Evolutionary conservation across 2,329 filamentous ascomycete species (phyloP).

Genomic region (Phialocephala sp.): DNA sequence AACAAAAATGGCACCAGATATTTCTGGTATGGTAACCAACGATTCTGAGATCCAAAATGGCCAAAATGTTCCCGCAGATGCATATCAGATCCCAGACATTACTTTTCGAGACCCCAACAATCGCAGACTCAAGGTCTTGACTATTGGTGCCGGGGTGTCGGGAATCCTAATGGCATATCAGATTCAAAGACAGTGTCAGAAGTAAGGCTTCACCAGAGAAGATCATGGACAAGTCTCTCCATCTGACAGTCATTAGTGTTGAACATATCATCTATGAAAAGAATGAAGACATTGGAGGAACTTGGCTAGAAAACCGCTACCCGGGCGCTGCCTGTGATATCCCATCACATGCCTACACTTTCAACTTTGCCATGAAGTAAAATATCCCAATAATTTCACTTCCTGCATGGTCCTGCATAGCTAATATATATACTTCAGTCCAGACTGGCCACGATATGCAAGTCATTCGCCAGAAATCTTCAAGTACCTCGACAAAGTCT

Average conservation of each 20-base stretch:
- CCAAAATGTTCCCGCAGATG: not conserved
- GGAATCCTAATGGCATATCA: conserved; percentile 54
- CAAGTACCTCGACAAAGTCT: conserved; percentile 55
- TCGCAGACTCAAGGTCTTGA: conserved; percentile 52
- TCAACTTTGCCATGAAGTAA: conserved; percentile 62
- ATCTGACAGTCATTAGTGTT: conserved; percentile 43
- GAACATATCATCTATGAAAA: conserved; percentile 56
- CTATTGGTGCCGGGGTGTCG: conserved; percentile 54
- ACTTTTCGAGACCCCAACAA: conserved; percentile 44
- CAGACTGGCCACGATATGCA: conserved; percentile 61
- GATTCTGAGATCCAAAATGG: not conserved
- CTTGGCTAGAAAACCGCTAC: conserved; percentile 57
- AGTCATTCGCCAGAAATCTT: conserved; percentile 63
- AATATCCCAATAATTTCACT: not conserved
- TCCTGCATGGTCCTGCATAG: no score
- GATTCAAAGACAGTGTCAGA: conserved; percentile 49
- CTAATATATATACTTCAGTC: conserved; percentile 22
- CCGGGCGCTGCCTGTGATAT: conserved; percentile 50
- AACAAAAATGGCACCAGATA: conserved; percentile 31
- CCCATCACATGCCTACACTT: conserved; percentile 43
- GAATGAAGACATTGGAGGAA: conserved; percentile 51
- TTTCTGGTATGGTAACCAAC: conserved; percentile 23
- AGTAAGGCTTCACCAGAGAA: conserved; percentile 16
- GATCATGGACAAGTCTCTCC: not conserved
- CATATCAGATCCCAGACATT: conserved; percentile 30